Percentiles rank a stretch among this genome's conserved stretches.
These are phyloP conservation scores for Ajuga reptans DNA, from an alignment of 305 asterid genomes.

Conservation along the genomic window DNA sequence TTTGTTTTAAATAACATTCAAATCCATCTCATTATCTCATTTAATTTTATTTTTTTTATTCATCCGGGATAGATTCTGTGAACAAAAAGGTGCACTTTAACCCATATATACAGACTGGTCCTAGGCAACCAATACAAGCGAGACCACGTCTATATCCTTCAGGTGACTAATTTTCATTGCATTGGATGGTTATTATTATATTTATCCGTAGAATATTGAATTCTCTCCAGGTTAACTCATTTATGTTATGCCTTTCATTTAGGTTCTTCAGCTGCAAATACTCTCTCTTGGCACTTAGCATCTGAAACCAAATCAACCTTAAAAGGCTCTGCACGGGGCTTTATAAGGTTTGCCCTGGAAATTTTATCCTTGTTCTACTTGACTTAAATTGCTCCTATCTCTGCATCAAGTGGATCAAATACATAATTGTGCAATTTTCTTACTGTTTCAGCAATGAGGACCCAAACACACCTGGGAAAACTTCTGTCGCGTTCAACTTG, in stretches of 20 bases:
- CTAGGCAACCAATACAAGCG: conserved; percentile 46
- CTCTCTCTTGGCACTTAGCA: conserved; percentile 96
- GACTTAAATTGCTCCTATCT: not conserved
- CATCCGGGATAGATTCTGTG: conserved; percentile 49
- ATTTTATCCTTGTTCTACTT: not conserved
- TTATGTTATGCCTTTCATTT: conserved; percentile 14
- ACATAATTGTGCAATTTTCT: conserved; percentile 23
- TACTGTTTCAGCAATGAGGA: conserved; percentile 49
- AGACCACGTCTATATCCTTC: conserved; percentile 56
- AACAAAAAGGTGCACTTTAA: conserved; percentile 94
- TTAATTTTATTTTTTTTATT: conserved; percentile 14
- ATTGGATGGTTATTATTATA: conserved; percentile 13
- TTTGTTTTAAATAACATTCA: conserved; percentile 12
- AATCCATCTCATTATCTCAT: conserved; percentile 12
- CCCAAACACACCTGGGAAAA: conserved; percentile 40
- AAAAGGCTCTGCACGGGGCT: conserved; percentile 60
- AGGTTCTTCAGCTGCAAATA: conserved; percentile 74
- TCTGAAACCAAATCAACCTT: conserved; percentile 88
- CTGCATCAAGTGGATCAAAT: conserved; percentile 11
- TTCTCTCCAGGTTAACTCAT: conserved; percentile 10
- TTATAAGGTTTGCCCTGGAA: conserved; percentile 45
- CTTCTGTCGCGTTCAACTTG: conserved; percentile 42
- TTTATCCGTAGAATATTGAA: not conserved
- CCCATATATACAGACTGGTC: conserved; percentile 67
- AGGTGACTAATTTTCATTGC: conserved; percentile 37